Evolutionary conservation across 108 stramenopile genomes (phyloP).

Genomic region (Conticribra guillardii): DNA sequence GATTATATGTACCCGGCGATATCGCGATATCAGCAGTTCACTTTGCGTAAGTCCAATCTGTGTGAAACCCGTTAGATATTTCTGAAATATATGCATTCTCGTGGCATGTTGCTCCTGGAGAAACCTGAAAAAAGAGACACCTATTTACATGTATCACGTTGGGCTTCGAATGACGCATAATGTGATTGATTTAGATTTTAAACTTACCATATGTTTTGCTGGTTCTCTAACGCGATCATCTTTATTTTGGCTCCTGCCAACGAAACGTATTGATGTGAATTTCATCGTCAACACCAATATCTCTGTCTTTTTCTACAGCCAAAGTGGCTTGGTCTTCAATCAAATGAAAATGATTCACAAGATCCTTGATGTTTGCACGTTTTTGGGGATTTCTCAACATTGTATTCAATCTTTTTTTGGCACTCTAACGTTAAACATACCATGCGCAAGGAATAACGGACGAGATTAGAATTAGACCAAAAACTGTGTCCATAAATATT

Average conservation of each 20-base stretch:
- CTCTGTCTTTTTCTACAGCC: slow-evolving; percentile 22
- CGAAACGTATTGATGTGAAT: not conserved
- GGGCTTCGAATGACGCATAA: no score
- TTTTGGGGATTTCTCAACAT: slow-evolving; percentile 82
- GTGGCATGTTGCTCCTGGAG: not conserved
- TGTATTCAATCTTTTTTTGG: slow-evolving; percentile 81
- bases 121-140: not conserved
- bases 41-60: no score
- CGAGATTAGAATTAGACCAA: not conserved
- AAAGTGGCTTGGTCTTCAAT: slow-evolving; percentile 51
- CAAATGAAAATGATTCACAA: slow-evolving; percentile 69
- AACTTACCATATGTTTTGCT: not conserved
- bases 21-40: no score
- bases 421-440: slow-evolving; percentile 69
- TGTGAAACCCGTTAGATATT: no score
- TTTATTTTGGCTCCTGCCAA: not conserved
- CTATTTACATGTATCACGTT: no score
- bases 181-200: no score
- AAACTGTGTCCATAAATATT: not conserved
- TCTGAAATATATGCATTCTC: not conserved
- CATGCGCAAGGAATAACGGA: not conserved
- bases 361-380: slow-evolving; percentile 72
- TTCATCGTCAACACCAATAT: slow-evolving; percentile 14
- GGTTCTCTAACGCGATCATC: not conserved
- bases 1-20: no score